These are phyloP conservation scores for Backusella mclennaniae DNA, from an alignment of 192 early-diverging fungal species.

Conservation along the genomic window DNA sequence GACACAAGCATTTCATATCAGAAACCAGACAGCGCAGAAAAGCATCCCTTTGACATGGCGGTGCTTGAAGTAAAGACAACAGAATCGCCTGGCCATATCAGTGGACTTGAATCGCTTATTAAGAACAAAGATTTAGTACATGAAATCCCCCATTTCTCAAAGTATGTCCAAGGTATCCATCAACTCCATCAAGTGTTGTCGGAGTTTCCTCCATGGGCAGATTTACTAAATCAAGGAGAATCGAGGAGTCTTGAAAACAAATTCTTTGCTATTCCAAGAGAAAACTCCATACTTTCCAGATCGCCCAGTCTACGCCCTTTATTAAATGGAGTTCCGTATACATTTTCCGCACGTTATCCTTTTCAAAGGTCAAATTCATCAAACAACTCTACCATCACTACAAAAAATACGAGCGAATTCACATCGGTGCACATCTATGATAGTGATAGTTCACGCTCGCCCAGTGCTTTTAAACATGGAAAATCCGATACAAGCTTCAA, in stretches of 20 bases:
- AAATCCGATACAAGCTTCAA: not conserved
- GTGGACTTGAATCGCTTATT: slow-evolving; percentile 74
- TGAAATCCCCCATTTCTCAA: slow-evolving; percentile 83
- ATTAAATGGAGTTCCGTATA: slow-evolving; percentile 23
- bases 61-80: slow-evolving; percentile 85
- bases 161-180: slow-evolving; percentile 70
- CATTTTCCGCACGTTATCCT: not conserved
- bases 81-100: slow-evolving; percentile 70
- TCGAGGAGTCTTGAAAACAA: slow-evolving; percentile 21
- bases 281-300: slow-evolving; percentile 23
- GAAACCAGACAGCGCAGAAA: slow-evolving; percentile 70
- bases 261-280: slow-evolving; percentile 69
- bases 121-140: slow-evolving; percentile 62
- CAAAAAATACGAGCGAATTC: not conserved
- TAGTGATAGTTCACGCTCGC: not conserved
- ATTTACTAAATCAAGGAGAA: slow-evolving; percentile 14
- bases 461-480: not conserved
- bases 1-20: slow-evolving; percentile 82
- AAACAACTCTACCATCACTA: not conserved
- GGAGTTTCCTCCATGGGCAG: slow-evolving; percentile 17
- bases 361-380: not conserved
- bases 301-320: slow-evolving; percentile 18
- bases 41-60: slow-evolving; percentile 72
- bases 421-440: not conserved
- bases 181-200: slow-evolving; percentile 9